phyloP scores from a whole-genome alignment of 441 rosid species.

The Gossypium davidsonii region DNA sequence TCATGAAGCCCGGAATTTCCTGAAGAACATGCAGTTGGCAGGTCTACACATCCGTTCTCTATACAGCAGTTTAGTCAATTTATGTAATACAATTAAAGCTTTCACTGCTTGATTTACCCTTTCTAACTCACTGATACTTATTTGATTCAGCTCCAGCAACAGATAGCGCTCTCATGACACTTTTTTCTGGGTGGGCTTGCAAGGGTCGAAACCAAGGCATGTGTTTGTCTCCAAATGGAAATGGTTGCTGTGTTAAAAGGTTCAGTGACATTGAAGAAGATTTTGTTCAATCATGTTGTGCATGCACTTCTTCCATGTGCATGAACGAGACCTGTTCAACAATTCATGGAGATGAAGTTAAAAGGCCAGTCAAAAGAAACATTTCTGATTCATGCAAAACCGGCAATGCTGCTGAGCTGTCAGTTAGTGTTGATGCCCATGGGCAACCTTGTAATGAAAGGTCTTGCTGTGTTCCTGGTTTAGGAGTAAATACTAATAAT shows the following conservation, averaged over 20 bases:
- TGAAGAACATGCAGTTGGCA: conserved; percentile 60
- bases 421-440: conserved; percentile 25
- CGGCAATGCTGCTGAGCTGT: conserved; percentile 17
- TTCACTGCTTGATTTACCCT: conserved; percentile 8
- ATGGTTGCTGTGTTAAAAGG: conserved; percentile 45
- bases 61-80: background rate
- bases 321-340: conserved; percentile 21
- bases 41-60: conserved; percentile 31
- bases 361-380: conserved; percentile 34
- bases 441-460: conserved; percentile 30
- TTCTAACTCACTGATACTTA: conserved; percentile 16
- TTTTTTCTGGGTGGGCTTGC: conserved; percentile 80
- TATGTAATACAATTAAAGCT: background rate
- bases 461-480: conserved; percentile 60
- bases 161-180: conserved; percentile 55
- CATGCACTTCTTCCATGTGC: conserved; percentile 26
- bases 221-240: conserved; percentile 49
- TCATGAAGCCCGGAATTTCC: conserved; percentile 54
- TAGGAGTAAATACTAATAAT: conserved; percentile 47
- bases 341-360: conserved; percentile 24
- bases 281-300: conserved; percentile 28
- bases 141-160: conserved; percentile 49
- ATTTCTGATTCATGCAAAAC: conserved; percentile 25
- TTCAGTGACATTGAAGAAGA: conserved; percentile 44
- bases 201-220: conserved; percentile 47